phyloP scores from a whole-genome alignment of 805 yeast species.

The Metschnikowia colocasiae region DNA sequence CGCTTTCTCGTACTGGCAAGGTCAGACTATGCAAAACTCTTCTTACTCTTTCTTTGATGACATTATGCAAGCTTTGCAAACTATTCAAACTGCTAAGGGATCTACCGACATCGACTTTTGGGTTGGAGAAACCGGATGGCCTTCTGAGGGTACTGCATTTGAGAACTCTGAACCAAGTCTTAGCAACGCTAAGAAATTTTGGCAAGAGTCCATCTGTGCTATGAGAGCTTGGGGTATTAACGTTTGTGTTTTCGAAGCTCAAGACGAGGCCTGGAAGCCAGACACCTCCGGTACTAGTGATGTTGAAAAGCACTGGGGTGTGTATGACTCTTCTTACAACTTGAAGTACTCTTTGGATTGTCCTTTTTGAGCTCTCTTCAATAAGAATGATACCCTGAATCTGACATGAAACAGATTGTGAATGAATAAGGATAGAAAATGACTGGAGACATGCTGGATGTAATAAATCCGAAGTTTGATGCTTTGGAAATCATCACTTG shows the following conservation, averaged over 20 bases:
- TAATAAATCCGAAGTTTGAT: neutral
- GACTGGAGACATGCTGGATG: neutral
- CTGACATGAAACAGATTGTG: neutral
- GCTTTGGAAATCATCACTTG: no score
- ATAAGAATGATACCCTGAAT: neutral
- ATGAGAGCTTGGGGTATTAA: conserved; percentile 95
- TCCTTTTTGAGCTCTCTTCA: conserved; percentile 20
- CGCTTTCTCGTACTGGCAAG: conserved; percentile 99
- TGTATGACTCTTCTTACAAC: conserved; percentile 52
- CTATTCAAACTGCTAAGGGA: conserved; percentile 82
- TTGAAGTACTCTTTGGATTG: conserved; percentile 39
- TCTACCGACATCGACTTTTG: conserved; percentile 81
- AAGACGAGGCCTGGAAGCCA: conserved; percentile 96
- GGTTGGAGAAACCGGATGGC: conserved; percentile 99
- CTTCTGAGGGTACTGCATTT: conserved; percentile 75
- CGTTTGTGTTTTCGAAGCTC: conserved; percentile 89
- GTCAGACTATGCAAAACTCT: conserved; percentile 78
- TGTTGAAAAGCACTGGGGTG: conserved; percentile 96
- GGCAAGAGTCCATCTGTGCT: conserved; percentile 88
- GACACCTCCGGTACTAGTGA: conserved; percentile 77
- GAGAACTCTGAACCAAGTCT: conserved; percentile 65
- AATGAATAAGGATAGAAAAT: neutral
- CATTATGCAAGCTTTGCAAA: conserved; percentile 94
- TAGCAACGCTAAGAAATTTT: conserved; percentile 71
- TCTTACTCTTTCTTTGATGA: conserved; percentile 93